These are phyloP conservation scores for Rhizomucor miehei DNA, from an alignment of 371 early-diverging fungal genomes.

Conservation along the genomic window DNA sequence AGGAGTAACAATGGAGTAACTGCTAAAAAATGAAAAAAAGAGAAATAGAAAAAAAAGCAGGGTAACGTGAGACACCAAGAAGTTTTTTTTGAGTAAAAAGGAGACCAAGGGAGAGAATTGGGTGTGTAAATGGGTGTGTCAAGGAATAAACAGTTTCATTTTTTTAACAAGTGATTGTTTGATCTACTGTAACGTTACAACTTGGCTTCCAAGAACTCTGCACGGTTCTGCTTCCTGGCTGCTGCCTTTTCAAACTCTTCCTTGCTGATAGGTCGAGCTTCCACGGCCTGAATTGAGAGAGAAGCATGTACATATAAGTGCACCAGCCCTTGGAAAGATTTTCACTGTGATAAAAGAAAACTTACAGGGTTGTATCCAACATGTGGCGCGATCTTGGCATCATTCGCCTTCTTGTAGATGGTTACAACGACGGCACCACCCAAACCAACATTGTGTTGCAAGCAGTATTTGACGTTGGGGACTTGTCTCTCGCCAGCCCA, in stretches of 20 bases:
- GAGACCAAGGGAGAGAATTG: too few relatives aligned
- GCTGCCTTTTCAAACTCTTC: conserved; percentile 61
- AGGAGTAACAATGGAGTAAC: too few relatives aligned
- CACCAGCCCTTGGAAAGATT: too few relatives aligned
- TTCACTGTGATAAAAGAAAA: background rate
- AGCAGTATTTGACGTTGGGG: conserved; percentile 58
- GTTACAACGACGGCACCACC: conserved; percentile 77
- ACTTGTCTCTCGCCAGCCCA: conserved; percentile 78
- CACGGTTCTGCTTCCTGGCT: conserved; percentile 42
- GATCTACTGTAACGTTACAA: conserved; percentile 14
- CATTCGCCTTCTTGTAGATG: conserved; percentile 60
- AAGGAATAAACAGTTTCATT: background rate
- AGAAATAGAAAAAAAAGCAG: too few relatives aligned
- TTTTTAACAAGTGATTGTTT: background rate
- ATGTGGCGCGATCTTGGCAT: conserved; percentile 43
- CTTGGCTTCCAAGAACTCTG: conserved; percentile 40
- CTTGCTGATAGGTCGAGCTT: conserved; percentile 58
- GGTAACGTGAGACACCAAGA: too few relatives aligned
- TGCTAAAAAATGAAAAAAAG: too few relatives aligned
- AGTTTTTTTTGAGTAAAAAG: too few relatives aligned
- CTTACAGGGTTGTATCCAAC: conserved; percentile 70
- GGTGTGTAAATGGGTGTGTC: background rate
- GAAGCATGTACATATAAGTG: too few relatives aligned
- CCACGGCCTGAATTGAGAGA: conserved; percentile 40
- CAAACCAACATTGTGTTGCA: conserved; percentile 81